Percentiles rank a stretch among this genome's conserved stretches.
Conservation (phyloP, 495 filamentous ascomycete species). For the Haplographium delicatum region DNA sequence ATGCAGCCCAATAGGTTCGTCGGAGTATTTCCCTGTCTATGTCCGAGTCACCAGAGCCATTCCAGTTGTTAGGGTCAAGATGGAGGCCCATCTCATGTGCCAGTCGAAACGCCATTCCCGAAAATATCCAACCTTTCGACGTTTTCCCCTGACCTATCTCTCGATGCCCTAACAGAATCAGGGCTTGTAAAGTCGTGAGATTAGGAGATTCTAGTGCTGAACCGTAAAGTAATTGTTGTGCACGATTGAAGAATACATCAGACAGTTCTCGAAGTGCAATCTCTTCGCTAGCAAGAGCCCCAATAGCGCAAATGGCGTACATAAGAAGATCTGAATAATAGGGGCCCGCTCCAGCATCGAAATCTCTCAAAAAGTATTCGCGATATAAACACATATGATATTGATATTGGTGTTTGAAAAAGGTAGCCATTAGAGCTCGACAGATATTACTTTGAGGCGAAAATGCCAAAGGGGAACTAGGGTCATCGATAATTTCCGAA, state of each 20-base stretch:
- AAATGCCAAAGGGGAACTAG: conserved; percentile 5
- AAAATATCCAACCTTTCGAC: conserved; percentile 32
- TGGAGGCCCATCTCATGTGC: conserved; percentile 31
- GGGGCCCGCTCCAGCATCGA: conserved; percentile 25
- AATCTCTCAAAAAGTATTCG: conserved; percentile 30
- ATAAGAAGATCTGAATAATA: conserved; percentile 32
- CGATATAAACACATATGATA: conserved; percentile 32
- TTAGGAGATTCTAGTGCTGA: conserved; percentile 29
- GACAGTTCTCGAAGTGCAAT: conserved; percentile 23
- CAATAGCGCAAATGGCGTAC: conserved; percentile 31
- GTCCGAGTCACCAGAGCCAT: conserved; percentile 21
- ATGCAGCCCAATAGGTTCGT: conserved; percentile 32
- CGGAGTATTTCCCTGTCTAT: conserved; percentile 29
- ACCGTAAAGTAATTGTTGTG: conserved; percentile 29
- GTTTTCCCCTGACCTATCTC: conserved; percentile 29
- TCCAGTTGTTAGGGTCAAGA: conserved; percentile 33
- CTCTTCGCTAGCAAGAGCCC: conserved; percentile 27
- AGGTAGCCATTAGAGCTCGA: conserved; percentile 26
- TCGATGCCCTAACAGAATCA: conserved; percentile 29
- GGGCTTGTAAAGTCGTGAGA: conserved; percentile 29
- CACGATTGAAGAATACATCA: conserved; percentile 29
- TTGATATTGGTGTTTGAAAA: conserved; percentile 29
- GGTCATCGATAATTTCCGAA: background rate
- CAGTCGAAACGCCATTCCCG: conserved; percentile 31
- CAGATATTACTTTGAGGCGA: conserved; percentile 24